Evolutionary conservation across 208 protist genomes (phyloP), one percentile per base, ranked within the genome.

Genomic region (Zelonia costaricensis): DNA sequence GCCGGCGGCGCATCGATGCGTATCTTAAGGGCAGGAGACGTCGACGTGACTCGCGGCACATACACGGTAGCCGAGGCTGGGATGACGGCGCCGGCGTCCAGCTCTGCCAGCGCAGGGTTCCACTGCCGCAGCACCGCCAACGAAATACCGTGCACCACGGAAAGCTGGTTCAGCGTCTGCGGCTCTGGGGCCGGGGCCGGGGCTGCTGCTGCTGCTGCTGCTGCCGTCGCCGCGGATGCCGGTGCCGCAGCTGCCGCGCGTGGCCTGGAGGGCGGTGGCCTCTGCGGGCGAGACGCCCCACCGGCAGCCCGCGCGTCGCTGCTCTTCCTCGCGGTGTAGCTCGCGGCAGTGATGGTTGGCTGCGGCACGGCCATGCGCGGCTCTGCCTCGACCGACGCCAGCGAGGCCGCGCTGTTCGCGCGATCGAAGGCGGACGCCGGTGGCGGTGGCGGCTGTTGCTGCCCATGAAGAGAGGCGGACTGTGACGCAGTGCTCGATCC

Each of bases 61-160:
- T 42, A 23, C 18, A 70, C 23, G 9, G 61, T 36, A 5, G 15
- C 39, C 0, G 54, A 48, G 8, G 39, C 39, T 1, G 82, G 69
- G 12, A 84, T 48, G 8, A 56, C 6, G n/a, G 67, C 64, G 44
- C 74, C 49, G 35, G 49, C 49, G 18, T 55, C 71, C 36, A 71
- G 64, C 22, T 47, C 22, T 2, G 56, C 45, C 38, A 88, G 72
- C 12, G 74, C 45, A 6, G 82, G 78, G 38, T 83, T 88, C 45
- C 64, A 45, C 43, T 62, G 39, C 15, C 69, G 28, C 25, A 84
- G 65, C 33, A 30, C 52, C 27, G 53, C 25, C 12, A 76, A 23
- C 10, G 77, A 36, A 20, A 77, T 20, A 48, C 74, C 58, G 48
- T 88, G 65, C 46, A 77, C 23, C 28, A 75, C 69, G 0, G 77